Evolutionary conservation across 768 basidiomycete species (phyloP), one percentile per base, ranked within the genome.

Genomic region (Leccinum arenicola): DNA sequence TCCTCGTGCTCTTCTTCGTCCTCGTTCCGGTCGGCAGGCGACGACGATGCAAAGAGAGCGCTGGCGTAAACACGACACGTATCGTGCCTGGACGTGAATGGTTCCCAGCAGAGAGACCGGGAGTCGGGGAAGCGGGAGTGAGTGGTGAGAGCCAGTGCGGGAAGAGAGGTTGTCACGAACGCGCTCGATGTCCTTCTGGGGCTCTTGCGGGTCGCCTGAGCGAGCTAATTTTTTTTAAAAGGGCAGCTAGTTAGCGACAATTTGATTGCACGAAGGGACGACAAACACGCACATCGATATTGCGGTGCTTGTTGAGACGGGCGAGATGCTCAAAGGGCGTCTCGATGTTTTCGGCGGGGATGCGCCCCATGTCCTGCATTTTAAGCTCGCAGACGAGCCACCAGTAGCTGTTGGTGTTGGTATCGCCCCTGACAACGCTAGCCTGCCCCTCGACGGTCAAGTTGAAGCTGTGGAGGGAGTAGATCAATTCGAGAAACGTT

Each of bases 381-480:
- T 98, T 98, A 63, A 99, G 86, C 9, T 98, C 97, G 50, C 95
- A 85, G 8, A 99, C 96, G 52, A 98, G 89, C 97, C 97, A 98
- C 97, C 97, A 98, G 76, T 99, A 99, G 75, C 92, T 93, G 74
- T 99, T 98, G 58, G 89, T 93, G 73, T 99, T 96, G 61, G 91
- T 92, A 80, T 99, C 96, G 25, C 97, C 97, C 75, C 98, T 98
- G 74, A 97, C 93, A 64, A 99, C 97, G 64, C 92, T 97, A 2
- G 97, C 97, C 76, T 99, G 97, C 25, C 97, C 97, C 69, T 98
- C 96, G 36, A 98, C 95, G 0, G 97, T 98, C 0, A 97, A 97
- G 6, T 95, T 90, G 73, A 98, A 98, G 65, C 91, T 95, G 71
- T 96, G 95, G 29, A 98, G 80, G n/a, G 89, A 88, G 67, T 94